phyloP scores from a whole-genome alignment of 768 basidiomycete genomes.

The Candolleomyces eurysporus region DNA sequence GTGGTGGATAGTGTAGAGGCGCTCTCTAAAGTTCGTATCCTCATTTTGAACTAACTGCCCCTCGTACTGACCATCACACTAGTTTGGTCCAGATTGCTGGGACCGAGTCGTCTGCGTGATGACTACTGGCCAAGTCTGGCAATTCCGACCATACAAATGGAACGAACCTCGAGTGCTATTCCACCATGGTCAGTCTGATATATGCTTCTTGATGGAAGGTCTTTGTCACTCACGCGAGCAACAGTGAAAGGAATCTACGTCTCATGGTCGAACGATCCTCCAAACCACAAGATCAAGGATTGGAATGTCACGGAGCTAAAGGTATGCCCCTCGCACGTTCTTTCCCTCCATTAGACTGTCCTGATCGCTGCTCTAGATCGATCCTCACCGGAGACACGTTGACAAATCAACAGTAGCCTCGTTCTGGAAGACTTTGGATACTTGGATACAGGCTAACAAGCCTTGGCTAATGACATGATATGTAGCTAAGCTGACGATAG shows the following conservation, averaged over 20 bases:
- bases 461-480: slow-evolving; percentile 58
- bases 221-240: neutral
- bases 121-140: slow-evolving; percentile 99
- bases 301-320: slow-evolving; percentile 98
- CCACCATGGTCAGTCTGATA: slow-evolving; percentile 68
- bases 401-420: slow-evolving; percentile 95
- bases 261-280: slow-evolving; percentile 90
- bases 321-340: slow-evolving; percentile 38
- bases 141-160: slow-evolving; percentile 97
- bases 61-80: neutral
- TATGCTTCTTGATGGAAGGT: neutral
- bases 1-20: slow-evolving; percentile 94
- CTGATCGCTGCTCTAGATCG: slow-evolving; percentile 57
- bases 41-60: neutral
- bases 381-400: slow-evolving; percentile 83
- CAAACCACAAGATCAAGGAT: slow-evolving; percentile 84
- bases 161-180: slow-evolving; percentile 88
- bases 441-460: slow-evolving; percentile 80
- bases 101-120: slow-evolving; percentile 96
- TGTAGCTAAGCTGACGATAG: too few relatives aligned
- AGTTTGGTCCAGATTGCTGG: slow-evolving; percentile 90
- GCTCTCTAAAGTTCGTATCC: slow-evolving; percentile 54
- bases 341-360: neutral
- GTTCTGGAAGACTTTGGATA: slow-evolving; percentile 92
- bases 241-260: slow-evolving; percentile 94